Evolutionary conservation across 257 asterid species (phyloP), one percentile per base, ranked within the genome.

Genomic region (Nicotiana paniculata): DNA sequence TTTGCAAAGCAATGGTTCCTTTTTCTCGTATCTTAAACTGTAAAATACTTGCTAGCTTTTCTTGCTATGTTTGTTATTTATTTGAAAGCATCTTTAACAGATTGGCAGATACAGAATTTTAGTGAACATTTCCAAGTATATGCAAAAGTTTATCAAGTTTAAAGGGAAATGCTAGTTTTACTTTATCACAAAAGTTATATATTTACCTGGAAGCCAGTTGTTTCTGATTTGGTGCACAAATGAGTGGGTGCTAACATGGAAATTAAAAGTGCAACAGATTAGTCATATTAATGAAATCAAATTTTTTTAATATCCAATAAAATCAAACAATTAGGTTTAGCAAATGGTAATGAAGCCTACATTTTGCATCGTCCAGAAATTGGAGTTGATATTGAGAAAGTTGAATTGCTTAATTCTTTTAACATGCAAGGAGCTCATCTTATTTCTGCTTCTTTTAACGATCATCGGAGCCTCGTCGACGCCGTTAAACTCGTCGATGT

Each of bases 401-500:
- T 92, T 74, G 95, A 90, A 84, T 68, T 84, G 46, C 26, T 95
- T 82, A 24, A 93, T 83, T 91, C 90, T 1, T 95, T 92, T 81
- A 95, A 93, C 88, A 86, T 85, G 78, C 90, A 83, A 57, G 98
- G 98, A 28, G 97, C 93, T 21, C 76, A 43, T 18, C 92, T 95
- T 5, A 54, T 95, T 1, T 91, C 89, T 28, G 97, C 86, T 35
- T 95, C 98, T 1, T 93, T 93, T 65, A 85, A 91, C 55, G 92
- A 95, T 48, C 97, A 88, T 69, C 87, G 48, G 77, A 93, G 97
- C 88, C 85, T 95, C 35, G 96, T 95, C 61, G 89, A 88, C 9
- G 97, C 97, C 1, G 92, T 95, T 76, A 95, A 90, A 83, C 87
- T 86, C 70, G 98, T 88, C 0, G 98, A 95, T 64, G 97, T 92